Conservation (phyloP, 2,329 filamentous ascomycete species). For the Didymella sp. region DNA sequence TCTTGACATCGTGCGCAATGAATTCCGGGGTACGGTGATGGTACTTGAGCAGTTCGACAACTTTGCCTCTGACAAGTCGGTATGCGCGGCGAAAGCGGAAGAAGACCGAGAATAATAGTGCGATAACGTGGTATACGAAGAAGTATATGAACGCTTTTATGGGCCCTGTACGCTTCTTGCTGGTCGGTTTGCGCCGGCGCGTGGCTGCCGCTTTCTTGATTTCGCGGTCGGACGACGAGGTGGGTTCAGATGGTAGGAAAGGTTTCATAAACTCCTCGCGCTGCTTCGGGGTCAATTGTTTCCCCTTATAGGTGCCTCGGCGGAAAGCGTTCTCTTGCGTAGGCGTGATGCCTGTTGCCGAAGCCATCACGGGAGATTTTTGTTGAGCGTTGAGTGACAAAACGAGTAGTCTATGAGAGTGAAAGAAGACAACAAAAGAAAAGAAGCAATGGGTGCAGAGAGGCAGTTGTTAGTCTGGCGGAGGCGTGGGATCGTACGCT, state of each 20-base stretch:
- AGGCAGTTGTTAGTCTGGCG: conserved; percentile 14
- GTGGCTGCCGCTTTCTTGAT: conserved; percentile 20
- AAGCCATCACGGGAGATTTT: conserved; percentile 38
- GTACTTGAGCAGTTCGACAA: conserved; percentile 86
- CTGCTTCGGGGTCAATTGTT: conserved; percentile 53
- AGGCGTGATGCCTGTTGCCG: conserved; percentile 40
- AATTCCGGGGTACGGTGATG: conserved; percentile 95
- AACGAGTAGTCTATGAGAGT: conserved; percentile 3
- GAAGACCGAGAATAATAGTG: conserved; percentile 86
- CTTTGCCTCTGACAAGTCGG: conserved; percentile 76
- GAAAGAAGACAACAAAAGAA: conserved; percentile 4
- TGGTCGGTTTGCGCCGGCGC: conserved; percentile 30
- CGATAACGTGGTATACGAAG: conserved; percentile 72
- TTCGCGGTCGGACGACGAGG: conserved; percentile 27
- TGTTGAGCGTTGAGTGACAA: conserved; percentile 9
- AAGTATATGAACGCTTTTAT: conserved; percentile 68
- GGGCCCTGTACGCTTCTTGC: conserved; percentile 60
- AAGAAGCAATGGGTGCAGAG: not conserved
- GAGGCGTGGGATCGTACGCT: conserved; percentile 27
- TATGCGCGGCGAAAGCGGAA: conserved; percentile 82
- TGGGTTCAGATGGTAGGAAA: conserved; percentile 59
- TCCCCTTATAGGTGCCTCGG: conserved; percentile 46
- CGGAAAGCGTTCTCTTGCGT: conserved; percentile 46
- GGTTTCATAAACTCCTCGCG: conserved; percentile 60
- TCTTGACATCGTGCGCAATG: conserved; percentile 84